Percentiles rank a stretch among this genome's conserved stretches.
These are phyloP conservation scores for Sporothrix luriei DNA, from an alignment of 2,329 filamentous ascomycete species.

Conservation along the genomic window DNA sequence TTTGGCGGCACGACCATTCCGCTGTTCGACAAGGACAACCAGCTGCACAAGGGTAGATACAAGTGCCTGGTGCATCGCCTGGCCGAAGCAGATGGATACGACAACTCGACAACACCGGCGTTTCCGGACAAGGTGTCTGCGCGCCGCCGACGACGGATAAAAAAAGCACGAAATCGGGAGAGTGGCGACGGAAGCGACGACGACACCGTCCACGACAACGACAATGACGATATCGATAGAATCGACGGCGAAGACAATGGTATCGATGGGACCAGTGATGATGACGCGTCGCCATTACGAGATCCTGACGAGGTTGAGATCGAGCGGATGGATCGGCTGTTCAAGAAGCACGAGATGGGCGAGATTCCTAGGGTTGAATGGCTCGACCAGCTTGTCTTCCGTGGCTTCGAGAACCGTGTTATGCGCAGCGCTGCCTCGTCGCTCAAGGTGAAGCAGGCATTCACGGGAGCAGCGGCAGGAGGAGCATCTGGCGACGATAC, in stretches of 20 bases:
- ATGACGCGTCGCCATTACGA: slow-evolving; percentile 48
- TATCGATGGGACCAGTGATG: slow-evolving; percentile 52
- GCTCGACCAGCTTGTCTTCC: slow-evolving; percentile 93
- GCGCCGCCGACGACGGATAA: slow-evolving; percentile 45
- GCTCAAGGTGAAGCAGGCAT: slow-evolving; percentile 51
- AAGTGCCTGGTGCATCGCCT: slow-evolving; percentile 85
- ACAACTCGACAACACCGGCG: slow-evolving; percentile 77
- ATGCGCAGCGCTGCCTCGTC: slow-evolving; percentile 65
- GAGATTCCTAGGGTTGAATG: slow-evolving; percentile 92
- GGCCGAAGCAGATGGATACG: slow-evolving; percentile 81
- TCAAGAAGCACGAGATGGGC: slow-evolving; percentile 98
- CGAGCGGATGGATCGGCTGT: slow-evolving; percentile 81
- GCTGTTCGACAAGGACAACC: slow-evolving; percentile 91
- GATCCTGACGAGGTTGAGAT: slow-evolving; percentile 80
- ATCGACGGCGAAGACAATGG: slow-evolving; percentile 46
- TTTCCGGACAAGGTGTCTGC: slow-evolving; percentile 58
- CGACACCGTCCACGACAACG: slow-evolving; percentile 58
- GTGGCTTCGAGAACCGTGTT: slow-evolving; percentile 79
- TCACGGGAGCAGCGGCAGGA: slow-evolving; percentile 52
- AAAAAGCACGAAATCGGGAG: slow-evolving; percentile 45
- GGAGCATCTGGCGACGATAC: slow-evolving; percentile 39
- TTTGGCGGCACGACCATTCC: slow-evolving; percentile 92
- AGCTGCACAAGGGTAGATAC: slow-evolving; percentile 86
- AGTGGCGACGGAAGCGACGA: slow-evolving; percentile 47
- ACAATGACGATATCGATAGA: slow-evolving; percentile 45